Conservation (phyloP, 2,329 filamentous ascomycete species). For the Aspergillus fischeri region DNA sequence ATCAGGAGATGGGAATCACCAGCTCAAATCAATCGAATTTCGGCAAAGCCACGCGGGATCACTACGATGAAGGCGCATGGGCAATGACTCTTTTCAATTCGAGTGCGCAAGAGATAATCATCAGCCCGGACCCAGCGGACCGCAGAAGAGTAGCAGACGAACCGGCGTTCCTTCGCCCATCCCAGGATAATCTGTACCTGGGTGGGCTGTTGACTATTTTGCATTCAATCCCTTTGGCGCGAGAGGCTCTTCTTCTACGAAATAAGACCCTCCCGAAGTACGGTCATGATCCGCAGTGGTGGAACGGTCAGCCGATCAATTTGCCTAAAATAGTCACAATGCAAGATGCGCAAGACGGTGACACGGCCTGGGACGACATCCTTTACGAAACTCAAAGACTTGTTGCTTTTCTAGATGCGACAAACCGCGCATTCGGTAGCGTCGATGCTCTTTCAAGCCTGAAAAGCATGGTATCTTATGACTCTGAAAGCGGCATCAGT, state of each 20-base stretch:
- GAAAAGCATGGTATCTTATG: constrained; percentile 31
- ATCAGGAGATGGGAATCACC: constrained; percentile 55
- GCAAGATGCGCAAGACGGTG: constrained; percentile 28
- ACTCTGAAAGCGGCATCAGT: constrained; percentile 34
- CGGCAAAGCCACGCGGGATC: constrained; percentile 51
- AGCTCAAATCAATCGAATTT: constrained; percentile 42
- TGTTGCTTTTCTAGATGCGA: constrained; percentile 58
- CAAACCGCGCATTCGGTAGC: constrained; percentile 57
- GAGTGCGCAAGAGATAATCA: constrained; percentile 49
- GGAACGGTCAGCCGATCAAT: constrained; percentile 54
- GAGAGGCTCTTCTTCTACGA: constrained; percentile 54
- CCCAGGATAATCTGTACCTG: constrained; percentile 51
- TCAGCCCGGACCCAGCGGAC: constrained; percentile 50
- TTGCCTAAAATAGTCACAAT: constrained; percentile 49
- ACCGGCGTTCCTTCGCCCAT: constrained; percentile 56
- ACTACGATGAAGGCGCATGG: constrained; percentile 55
- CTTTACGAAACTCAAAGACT: constrained; percentile 57
- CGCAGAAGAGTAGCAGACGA: constrained; percentile 46
- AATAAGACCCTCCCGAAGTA: constrained; percentile 47
- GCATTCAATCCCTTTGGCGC: constrained; percentile 56
- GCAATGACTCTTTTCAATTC: constrained; percentile 50
- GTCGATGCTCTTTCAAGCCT: constrained; percentile 47
- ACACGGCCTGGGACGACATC: constrained; percentile 42
- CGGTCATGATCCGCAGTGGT: constrained; percentile 57
- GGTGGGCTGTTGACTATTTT: constrained; percentile 58